Conservation (phyloP, 768 basidiomycete species). For the Kondoa malvinella region DNA sequence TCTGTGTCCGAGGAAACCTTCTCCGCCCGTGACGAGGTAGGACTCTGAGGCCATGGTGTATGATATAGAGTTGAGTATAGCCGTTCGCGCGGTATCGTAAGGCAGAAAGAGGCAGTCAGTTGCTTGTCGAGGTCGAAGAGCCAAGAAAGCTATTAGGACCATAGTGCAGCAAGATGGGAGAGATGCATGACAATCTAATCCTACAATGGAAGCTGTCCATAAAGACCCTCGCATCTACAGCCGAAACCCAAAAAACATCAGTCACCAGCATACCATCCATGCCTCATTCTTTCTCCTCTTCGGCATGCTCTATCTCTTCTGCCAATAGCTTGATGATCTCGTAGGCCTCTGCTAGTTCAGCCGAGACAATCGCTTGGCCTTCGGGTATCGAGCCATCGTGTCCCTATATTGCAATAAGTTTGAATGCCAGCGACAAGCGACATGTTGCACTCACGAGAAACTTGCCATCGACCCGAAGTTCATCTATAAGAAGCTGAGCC, state of each 20-base stretch:
- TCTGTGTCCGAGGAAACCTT: constrained; percentile 71
- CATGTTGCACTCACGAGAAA: constrained; percentile 46
- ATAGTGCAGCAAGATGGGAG: too few species aligned
- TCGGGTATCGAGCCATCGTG: constrained; percentile 76
- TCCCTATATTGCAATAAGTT: background rate
- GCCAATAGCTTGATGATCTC: constrained; percentile 35
- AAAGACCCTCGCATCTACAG: too few species aligned
- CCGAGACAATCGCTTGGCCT: constrained; percentile 89
- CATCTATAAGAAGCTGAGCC: constrained; percentile 55
- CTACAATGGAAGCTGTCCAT: too few species aligned
- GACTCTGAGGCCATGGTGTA: constrained; percentile 36
- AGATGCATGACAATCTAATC: too few species aligned
- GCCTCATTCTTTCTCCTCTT: background rate
- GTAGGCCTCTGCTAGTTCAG: constrained; percentile 88
- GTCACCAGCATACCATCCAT: background rate
- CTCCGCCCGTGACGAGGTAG: constrained; percentile 68
- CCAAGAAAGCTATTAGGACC: too few species aligned
- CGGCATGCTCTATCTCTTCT: constrained; percentile 16
- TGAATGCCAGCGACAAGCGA: background rate
- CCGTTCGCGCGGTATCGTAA: too few species aligned
- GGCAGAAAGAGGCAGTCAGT: too few species aligned
- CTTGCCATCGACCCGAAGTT: constrained; percentile 77
- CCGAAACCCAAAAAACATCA: too few species aligned
- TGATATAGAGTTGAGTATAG: background rate
- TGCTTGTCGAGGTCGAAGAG: too few species aligned